These are phyloP conservation scores for Aspergillus pseudonomiae DNA, from an alignment of 2,329 filamentous ascomycete species.

Conservation along the genomic window DNA sequence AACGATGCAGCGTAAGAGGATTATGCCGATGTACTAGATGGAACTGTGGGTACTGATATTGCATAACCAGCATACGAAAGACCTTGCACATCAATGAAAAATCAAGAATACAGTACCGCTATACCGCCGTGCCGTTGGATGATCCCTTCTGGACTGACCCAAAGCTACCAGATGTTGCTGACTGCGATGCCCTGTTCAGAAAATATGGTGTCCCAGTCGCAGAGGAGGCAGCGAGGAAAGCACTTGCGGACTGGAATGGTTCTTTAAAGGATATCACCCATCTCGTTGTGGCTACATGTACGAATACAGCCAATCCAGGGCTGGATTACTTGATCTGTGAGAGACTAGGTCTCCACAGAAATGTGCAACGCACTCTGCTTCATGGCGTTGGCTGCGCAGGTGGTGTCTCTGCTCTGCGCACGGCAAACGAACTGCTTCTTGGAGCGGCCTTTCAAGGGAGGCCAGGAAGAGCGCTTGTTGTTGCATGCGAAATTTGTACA, in stretches of 20 bases:
- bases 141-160: not conserved
- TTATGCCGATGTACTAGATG: not conserved
- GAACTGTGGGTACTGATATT: not conserved
- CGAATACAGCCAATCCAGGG: slow-evolving; percentile 5
- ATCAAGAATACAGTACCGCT: not conserved
- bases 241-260: slow-evolving; percentile 5
- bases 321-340: not conserved
- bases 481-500: slow-evolving; percentile 9
- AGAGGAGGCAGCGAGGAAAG: not conserved
- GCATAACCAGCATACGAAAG: not conserved
- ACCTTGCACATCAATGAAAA: not conserved
- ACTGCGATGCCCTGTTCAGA: not conserved
- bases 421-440: not conserved
- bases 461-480: not conserved
- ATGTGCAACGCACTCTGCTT: not conserved
- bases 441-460: not conserved
- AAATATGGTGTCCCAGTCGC: slow-evolving; percentile 4
- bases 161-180: not conserved
- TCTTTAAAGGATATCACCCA: not conserved
- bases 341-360: not conserved
- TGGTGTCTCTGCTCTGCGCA: not conserved
- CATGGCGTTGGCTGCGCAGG: slow-evolving; percentile 8
- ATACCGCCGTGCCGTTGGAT: not conserved
- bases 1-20: not conserved
- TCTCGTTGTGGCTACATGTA: slow-evolving; percentile 6